Percentiles rank a stretch among this genome's conserved stretches.
phyloP scores from a whole-genome alignment of 2,329 filamentous ascomycete genomes.

The Truncatella angustata region DNA sequence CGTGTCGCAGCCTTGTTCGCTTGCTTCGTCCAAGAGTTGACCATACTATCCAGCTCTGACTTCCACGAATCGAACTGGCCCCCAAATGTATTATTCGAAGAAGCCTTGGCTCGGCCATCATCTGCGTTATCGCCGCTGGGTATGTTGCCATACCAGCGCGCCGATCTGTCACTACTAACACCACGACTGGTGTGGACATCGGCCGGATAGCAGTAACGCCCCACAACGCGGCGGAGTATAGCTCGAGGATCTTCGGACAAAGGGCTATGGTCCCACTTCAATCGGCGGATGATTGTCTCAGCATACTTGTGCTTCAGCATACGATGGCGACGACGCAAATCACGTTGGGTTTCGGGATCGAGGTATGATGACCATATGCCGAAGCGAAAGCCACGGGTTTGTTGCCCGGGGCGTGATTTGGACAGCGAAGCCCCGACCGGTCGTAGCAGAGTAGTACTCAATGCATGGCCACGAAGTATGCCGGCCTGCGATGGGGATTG shows the following conservation, averaged over 20 bases:
- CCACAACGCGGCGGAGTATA: conserved; percentile 40
- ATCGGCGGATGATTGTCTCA: conserved; percentile 41
- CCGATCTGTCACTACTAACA: background rate
- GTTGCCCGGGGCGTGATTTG: conserved; percentile 28
- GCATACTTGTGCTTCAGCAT: conserved; percentile 43
- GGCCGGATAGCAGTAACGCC: conserved; percentile 36
- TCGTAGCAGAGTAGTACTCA: conserved; percentile 15
- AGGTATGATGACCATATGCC: conserved; percentile 43
- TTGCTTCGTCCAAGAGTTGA: conserved; percentile 14
- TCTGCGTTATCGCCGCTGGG: conserved; percentile 22
- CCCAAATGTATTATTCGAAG: conserved; percentile 8
- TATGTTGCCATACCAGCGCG: background rate
- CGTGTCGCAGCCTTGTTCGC: conserved; percentile 2
- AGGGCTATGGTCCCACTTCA: conserved; percentile 44
- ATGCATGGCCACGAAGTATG: conserved; percentile 19
- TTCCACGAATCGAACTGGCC: conserved; percentile 12
- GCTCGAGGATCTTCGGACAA: conserved; percentile 33
- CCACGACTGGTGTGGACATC: conserved; percentile 18
- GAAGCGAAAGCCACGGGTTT: conserved; percentile 48
- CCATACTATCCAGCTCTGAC: conserved; percentile 15
- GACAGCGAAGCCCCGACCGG: conserved; percentile 17
- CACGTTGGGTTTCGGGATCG: conserved; percentile 39
- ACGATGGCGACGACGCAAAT: conserved; percentile 43
- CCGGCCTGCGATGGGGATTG: conserved; percentile 26
- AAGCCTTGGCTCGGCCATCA: conserved; percentile 25